Evolutionary conservation across 2,329 filamentous ascomycete genomes (phyloP).

Genomic region (Ploettnerulaceae sp.): DNA sequence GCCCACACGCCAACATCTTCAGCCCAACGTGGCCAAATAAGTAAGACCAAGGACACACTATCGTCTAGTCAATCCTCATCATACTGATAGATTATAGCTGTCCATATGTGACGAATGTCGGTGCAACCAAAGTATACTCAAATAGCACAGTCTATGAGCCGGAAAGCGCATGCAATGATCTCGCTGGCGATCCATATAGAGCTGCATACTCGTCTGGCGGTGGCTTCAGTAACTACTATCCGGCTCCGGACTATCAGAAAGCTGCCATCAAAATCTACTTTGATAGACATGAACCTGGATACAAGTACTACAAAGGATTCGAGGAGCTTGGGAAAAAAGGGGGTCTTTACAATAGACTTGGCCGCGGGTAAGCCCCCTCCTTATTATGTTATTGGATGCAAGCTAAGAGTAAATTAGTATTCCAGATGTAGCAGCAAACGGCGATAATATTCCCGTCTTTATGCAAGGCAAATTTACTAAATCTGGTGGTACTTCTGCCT

Average conservation of each 20-base stretch:
- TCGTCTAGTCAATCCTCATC: slow-evolving; percentile 48
- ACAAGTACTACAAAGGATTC: slow-evolving; percentile 8
- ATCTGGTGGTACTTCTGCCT: slow-evolving; percentile 48
- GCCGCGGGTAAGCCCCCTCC: slow-evolving; percentile 8
- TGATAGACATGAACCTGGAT: slow-evolving; percentile 11
- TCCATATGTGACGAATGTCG: slow-evolving; percentile 30
- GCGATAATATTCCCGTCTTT: slow-evolving; percentile 47
- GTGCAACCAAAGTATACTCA: slow-evolving; percentile 22
- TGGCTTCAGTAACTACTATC: slow-evolving; percentile 48
- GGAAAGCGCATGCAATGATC: slow-evolving; percentile 36
- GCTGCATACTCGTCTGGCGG: slow-evolving; percentile 38
- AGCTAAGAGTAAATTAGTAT: slow-evolving; percentile 28
- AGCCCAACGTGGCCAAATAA: slow-evolving; percentile 41
- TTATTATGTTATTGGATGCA: neutral
- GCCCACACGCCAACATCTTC: slow-evolving; percentile 45
- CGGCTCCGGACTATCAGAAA: slow-evolving; percentile 42
- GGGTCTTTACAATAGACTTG: slow-evolving; percentile 15
- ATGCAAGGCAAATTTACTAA: slow-evolving; percentile 33
- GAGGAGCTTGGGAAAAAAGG: slow-evolving; percentile 36
- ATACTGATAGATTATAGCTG: slow-evolving; percentile 45
- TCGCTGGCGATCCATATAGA: slow-evolving; percentile 35
- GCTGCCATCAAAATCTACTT: slow-evolving; percentile 26
- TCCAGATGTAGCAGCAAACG: slow-evolving; percentile 50
- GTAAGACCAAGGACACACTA: slow-evolving; percentile 49
- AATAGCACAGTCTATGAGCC: slow-evolving; percentile 23